Base-by-base conservation (phyloP, 2,329 filamentous ascomycete species). In the Thelonectria olida region DNA sequence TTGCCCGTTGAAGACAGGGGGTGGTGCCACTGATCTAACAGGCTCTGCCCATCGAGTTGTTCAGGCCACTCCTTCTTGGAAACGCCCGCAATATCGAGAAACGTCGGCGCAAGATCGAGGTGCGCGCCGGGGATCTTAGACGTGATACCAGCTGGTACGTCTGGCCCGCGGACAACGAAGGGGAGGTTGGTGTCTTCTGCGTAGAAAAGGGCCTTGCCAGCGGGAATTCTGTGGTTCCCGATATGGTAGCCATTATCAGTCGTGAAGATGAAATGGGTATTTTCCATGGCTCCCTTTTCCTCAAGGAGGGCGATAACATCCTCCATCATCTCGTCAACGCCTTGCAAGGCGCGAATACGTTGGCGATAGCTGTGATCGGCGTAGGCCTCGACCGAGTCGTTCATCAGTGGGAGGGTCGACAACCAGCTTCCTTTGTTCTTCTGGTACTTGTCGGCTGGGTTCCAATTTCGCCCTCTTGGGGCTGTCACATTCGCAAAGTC, bases 311-410 rank as follows among this genome's bases (percentile, higher is more conserved):
- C 38, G 1, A 78, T 47, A 1, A 76, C 68, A 49, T 76, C 74
- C 27, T 72, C 67, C 4, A 77, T 63, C 3, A 77, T 74, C 19
- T 77, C 75, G 39, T 78, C 75, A 0, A 78, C 64, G 4, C 74
- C 72, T 15, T 66, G 47, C 2, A 58, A 15, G 19, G 55, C 15
- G 13, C 52, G 13, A 7, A 58, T 20, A 7, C 48, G 47, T 7
- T 39, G 55, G 13, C 31, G 55, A 28, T 51, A 47, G 5, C 31
- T 22, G 6, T 45, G 8, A 10, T 58, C 48, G 25, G 20, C 19
- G 8, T 28, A 17, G 4, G 19, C 22, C 2, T 38, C 28, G 7
- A 17, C 20, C 3, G 55, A 27, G 12, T 23, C 8, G 20, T 58
- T 58, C 28, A 58, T 25, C n/a, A 5, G 7, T 15, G 27, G n/a